Evolutionary conservation across 2,329 filamentous ascomycete genomes (phyloP).

Genomic region (Lachnellula cervina): DNA sequence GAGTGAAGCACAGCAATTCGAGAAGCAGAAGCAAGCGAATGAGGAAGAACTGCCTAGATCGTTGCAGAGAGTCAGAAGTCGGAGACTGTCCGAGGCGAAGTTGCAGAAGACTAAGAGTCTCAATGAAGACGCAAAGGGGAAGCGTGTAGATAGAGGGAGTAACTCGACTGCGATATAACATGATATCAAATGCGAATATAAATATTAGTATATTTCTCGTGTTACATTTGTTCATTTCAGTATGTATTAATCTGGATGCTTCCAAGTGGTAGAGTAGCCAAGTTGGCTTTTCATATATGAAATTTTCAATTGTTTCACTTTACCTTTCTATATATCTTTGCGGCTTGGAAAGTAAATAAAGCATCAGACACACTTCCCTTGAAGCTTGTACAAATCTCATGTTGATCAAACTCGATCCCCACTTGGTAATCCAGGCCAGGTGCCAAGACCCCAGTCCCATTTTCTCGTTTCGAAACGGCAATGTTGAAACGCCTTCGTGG

Average conservation of each 20-base stretch:
- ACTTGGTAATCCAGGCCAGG: neutral
- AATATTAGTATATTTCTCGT: neutral
- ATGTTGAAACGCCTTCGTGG: constrained; percentile 4
- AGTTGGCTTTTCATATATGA: neutral
- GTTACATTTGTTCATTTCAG: neutral
- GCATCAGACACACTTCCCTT: neutral
- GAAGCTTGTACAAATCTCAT: neutral
- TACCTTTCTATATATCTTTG: too few species aligned
- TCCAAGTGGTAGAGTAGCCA: too few species aligned
- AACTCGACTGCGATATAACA: neutral
- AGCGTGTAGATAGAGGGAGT: neutral
- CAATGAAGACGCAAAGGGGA: constrained; percentile 2
- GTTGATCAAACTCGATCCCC: neutral
- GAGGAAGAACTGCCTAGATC: constrained; percentile 42
- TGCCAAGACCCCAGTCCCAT: neutral
- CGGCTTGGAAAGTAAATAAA: too few species aligned
- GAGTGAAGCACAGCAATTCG: constrained; percentile 5
- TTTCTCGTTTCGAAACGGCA: neutral
- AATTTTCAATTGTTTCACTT: neutral
- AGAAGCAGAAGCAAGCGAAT: constrained; percentile 22
- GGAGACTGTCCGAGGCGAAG: constrained; percentile 30
- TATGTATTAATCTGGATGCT: neutral
- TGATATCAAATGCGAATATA: neutral
- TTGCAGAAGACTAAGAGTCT: constrained; percentile 19
- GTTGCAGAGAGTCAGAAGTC: constrained; percentile 44